phyloP scores from a whole-genome alignment of 2,329 filamentous ascomycete species.

The Myriosclerotinia duriaeana region DNA sequence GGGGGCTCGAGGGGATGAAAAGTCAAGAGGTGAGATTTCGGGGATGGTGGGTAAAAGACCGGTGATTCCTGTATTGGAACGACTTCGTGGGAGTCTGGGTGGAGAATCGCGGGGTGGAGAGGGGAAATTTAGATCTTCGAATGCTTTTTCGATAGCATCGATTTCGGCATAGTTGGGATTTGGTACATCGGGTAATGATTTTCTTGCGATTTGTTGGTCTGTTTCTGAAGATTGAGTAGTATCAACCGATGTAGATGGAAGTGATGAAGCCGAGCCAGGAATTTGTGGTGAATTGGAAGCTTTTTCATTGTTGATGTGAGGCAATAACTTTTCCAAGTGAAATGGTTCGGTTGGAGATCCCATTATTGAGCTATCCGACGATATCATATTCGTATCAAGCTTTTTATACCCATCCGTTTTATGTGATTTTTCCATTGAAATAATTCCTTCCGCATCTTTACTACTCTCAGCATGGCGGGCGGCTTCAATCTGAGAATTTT shows the following conservation, averaged over 20 bases:
- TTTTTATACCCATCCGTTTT: background rate
- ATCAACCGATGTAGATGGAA: background rate
- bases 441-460: slow-evolving; percentile 2
- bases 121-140: slow-evolving; percentile 38
- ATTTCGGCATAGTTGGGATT: slow-evolving; percentile 7
- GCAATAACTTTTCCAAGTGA: slow-evolving; percentile 50
- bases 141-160: slow-evolving; percentile 26
- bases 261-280: background rate
- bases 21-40: slow-evolving; percentile 40
- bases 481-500: slow-evolving; percentile 26
- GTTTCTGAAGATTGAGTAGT: background rate
- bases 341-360: slow-evolving; percentile 51
- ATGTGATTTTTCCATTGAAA: background rate
- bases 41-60: slow-evolving; percentile 46
- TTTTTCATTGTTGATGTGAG: slow-evolving; percentile 43
- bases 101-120: slow-evolving; percentile 40
- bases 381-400: slow-evolving; percentile 1
- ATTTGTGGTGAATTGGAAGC: slow-evolving; percentile 27
- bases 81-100: slow-evolving; percentile 37
- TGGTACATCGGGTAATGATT: background rate
- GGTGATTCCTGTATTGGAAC: slow-evolving; percentile 27
- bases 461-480: background rate
- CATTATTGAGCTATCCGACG: slow-evolving; percentile 36
- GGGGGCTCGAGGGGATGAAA: slow-evolving; percentile 16
- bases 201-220: background rate